Conservation (phyloP, 2,329 filamentous ascomycete species). For the Orbilia javanica region DNA sequence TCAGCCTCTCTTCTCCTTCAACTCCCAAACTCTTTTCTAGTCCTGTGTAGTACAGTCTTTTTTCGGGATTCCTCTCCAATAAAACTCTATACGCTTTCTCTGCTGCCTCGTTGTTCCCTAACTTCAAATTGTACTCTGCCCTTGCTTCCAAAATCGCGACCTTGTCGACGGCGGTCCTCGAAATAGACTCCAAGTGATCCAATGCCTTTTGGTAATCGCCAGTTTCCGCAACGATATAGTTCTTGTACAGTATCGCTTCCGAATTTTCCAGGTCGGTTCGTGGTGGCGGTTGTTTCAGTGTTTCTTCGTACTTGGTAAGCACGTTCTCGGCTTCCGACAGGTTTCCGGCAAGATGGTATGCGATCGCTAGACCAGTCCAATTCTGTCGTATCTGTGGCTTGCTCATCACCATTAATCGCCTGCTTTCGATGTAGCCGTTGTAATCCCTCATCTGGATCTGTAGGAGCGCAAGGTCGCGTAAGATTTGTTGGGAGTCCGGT, state of each 20-base stretch:
- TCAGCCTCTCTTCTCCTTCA: constrained; percentile 75
- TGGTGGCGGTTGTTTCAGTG: constrained; percentile 80
- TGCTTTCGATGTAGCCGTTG: constrained; percentile 89
- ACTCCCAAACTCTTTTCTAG: constrained; percentile 77
- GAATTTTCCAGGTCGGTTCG: constrained; percentile 86
- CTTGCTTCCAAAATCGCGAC: constrained; percentile 86
- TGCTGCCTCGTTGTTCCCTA: constrained; percentile 83
- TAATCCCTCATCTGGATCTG: constrained; percentile 98
- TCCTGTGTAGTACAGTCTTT: constrained; percentile 84
- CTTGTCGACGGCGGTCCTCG: constrained; percentile 83
- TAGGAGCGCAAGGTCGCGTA: constrained; percentile 89
- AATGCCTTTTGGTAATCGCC: constrained; percentile 85
- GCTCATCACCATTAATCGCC: constrained; percentile 86
- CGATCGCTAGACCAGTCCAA: constrained; percentile 97
- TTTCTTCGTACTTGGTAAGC: constrained; percentile 91
- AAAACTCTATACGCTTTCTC: constrained; percentile 83
- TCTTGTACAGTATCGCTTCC: constrained; percentile 95
- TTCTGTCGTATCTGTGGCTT: constrained; percentile 86
- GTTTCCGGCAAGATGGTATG: constrained; percentile 90
- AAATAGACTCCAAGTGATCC: constrained; percentile 83
- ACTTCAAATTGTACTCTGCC: constrained; percentile 83
- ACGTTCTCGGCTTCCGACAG: constrained; percentile 88
- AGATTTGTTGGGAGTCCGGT: constrained; percentile 93
- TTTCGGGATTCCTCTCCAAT: constrained; percentile 88
- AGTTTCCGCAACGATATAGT: constrained; percentile 89